Base-by-base conservation (phyloP, 495 filamentous ascomycete species). In the Hypoxylon intermedium region DNA sequence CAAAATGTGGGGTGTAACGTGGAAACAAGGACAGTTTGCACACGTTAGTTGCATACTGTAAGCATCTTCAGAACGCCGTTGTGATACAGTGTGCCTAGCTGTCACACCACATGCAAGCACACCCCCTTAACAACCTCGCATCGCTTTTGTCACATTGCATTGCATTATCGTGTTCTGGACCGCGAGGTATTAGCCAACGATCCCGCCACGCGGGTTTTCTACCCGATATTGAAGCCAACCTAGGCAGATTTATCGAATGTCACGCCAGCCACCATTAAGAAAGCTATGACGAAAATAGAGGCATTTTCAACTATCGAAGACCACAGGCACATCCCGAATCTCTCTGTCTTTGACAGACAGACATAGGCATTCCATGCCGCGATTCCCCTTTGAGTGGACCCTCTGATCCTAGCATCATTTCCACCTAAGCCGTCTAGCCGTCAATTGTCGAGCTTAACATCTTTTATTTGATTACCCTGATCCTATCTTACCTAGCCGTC, bases 121-220 rank as follows among this genome's bases (percentile, higher is more conserved):
- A 7, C 40, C 42, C 50, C 19, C 41, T 43, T 47, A 31, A 16
- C 43, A 50, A 38, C 6, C 45, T 18, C 41, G 28, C 36, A 33
- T 42, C 19, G 36, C 21, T 41, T 34, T 28, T 31, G 44, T 49
- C 55, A 58, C 40, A 19, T 6, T 38, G 47, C 40, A 19, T 6
- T 38, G 47, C 55, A 52, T 59, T 40, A 43, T 23, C 30, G 26
- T 20, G 47, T 36, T 51, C 40, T 45, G 37, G 55, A 46, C 30
- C 26, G 20, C 24, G 4, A 58, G 47, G 6, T 60, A 46, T 36
- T 12, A 65, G 34, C 62, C 51, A 60, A 60, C 43, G 40, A 37
- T 47, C 50, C 37, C 15, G 49, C 60, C 60, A 64, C 60, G 49
- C 26, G 54, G 50, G 37, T 1, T 20, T n/a, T 44, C 37, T 49